phyloP scores from a whole-genome alignment of 176 grass and related monocot genomes.

The Pontederia crassipes region DNA sequence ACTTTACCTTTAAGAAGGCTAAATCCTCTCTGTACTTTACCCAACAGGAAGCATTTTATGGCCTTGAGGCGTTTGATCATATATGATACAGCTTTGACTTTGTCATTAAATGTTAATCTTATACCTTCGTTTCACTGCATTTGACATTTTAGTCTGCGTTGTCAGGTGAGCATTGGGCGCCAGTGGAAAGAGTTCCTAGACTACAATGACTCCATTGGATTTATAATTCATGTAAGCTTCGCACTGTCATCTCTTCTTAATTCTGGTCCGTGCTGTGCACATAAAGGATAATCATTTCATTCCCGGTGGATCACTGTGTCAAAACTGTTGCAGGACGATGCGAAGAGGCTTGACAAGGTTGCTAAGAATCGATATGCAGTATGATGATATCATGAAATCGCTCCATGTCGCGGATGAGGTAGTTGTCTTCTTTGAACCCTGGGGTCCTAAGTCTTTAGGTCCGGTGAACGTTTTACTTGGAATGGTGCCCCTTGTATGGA shows the following conservation, averaged over 20 bases:
- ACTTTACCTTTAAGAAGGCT: no score
- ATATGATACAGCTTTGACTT: no score
- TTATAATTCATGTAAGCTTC: conserved; percentile 65
- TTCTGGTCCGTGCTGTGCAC: background rate
- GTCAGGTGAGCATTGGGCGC: conserved; percentile 69
- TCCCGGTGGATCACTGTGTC: background rate
- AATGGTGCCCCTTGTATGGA: no score
- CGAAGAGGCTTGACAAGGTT: conserved; percentile 37
- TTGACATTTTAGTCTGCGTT: background rate
- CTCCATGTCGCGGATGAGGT: no score
- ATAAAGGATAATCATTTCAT: background rate
- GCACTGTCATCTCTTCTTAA: background rate
- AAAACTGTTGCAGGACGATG: conserved; percentile 47
- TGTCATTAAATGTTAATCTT: no score
- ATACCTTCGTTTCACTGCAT: background rate
- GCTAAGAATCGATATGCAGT: conserved; percentile 59
- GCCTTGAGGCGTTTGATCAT: no score
- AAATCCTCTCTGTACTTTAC: no score
- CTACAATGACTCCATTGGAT: conserved; percentile 63
- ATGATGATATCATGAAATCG: conserved; percentile 12
- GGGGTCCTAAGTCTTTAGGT: no score
- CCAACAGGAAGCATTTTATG: no score
- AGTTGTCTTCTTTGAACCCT: no score
- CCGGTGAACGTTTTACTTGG: no score
- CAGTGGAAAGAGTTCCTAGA: conserved; percentile 95